phyloP scores from a whole-genome alignment of 495 filamentous ascomycete species.

The Aspergillus wentii region DNA sequence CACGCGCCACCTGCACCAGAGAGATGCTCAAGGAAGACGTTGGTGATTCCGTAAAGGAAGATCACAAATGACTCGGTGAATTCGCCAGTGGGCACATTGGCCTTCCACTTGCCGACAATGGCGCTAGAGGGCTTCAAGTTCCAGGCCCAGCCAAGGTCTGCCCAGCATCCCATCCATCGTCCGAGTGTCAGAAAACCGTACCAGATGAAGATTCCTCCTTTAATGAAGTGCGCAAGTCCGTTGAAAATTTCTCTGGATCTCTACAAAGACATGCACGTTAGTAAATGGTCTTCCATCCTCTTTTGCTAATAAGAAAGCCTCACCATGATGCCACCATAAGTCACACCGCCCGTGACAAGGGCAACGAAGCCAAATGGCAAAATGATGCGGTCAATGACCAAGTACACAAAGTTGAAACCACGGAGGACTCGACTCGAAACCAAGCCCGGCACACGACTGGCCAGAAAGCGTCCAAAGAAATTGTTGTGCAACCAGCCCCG shows the following conservation, averaged over 20 bases:
- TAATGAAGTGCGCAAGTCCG: slow-evolving; percentile 89
- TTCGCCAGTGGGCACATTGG: slow-evolving; percentile 72
- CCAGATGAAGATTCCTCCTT: slow-evolving; percentile 97
- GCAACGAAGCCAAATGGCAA: slow-evolving; percentile 61
- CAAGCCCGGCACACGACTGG: slow-evolving; percentile 46
- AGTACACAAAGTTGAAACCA: slow-evolving; percentile 53
- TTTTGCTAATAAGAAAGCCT: slow-evolving; percentile 17
- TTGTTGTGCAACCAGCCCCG: slow-evolving; percentile 42
- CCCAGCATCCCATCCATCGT: slow-evolving; percentile 86
- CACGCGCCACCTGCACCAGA: slow-evolving; percentile 64
- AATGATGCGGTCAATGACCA: slow-evolving; percentile 56
- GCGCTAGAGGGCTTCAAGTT: slow-evolving; percentile 69
- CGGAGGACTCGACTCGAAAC: slow-evolving; percentile 58
- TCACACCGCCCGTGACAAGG: slow-evolving; percentile 59
- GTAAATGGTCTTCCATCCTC: slow-evolving; percentile 2
- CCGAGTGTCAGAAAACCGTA: slow-evolving; percentile 85
- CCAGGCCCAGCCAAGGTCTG: slow-evolving; percentile 94
- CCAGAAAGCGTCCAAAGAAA: slow-evolving; percentile 42
- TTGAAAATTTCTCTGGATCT: slow-evolving; percentile 65
- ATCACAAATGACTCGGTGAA: slow-evolving; percentile 86
- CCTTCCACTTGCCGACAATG: slow-evolving; percentile 53
- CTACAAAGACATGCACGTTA: slow-evolving; percentile 23
- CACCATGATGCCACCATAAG: slow-evolving; percentile 69
- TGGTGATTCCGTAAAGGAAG: slow-evolving; percentile 81
- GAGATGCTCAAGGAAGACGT: slow-evolving; percentile 91